A percentile compares a stretch with the other conserved stretches of the same genome.
phyloP scores from a whole-genome alignment of 495 filamentous ascomycete species.

The Platismatia glauca region DNA sequence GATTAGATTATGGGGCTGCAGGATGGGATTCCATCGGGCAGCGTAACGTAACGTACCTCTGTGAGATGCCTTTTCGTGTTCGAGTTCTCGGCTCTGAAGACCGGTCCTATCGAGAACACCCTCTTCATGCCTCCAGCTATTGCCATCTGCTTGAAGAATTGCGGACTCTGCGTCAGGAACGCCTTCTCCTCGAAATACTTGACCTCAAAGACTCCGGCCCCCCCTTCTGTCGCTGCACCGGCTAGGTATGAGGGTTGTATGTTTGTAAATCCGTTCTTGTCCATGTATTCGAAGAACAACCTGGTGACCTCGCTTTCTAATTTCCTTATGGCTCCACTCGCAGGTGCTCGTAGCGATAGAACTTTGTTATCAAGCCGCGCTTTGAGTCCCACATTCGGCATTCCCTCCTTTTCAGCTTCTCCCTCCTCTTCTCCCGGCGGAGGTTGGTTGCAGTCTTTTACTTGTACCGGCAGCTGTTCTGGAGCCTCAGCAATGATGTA shows the following conservation, averaged over 20 bases:
- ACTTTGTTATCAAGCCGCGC: constrained; percentile 82
- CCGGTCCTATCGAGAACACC: constrained; percentile 82
- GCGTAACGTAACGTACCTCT: constrained; percentile 46
- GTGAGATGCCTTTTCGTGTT: constrained; percentile 96
- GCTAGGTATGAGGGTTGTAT: constrained; percentile 87
- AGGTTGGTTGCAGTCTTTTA: constrained; percentile 49
- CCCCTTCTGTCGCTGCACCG: constrained; percentile 85
- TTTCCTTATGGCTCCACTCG: constrained; percentile 76
- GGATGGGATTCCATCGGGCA: not conserved
- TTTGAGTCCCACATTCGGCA: constrained; percentile 60
- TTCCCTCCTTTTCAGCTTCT: constrained; percentile 39
- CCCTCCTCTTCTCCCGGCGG: constrained; percentile 37
- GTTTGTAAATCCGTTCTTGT: constrained; percentile 67
- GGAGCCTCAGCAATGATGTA: constrained; percentile 61
- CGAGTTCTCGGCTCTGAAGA: constrained; percentile 94
- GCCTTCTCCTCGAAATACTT: constrained; percentile 83
- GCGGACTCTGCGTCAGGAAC: constrained; percentile 86
- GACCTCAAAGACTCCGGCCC: constrained; percentile 84
- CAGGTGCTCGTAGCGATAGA: constrained; percentile 79
- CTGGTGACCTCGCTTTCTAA: constrained; percentile 75
- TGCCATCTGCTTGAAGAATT: constrained; percentile 94
- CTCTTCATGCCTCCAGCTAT: constrained; percentile 86
- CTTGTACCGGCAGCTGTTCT: constrained; percentile 61
- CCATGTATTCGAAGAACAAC: constrained; percentile 72
- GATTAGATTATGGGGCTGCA: not conserved